A percentile compares a stretch with the other conserved stretches of the same genome.
phyloP scores from a whole-genome alignment of 2,329 filamentous ascomycete species.

The Fusarium abutilonis region DNA sequence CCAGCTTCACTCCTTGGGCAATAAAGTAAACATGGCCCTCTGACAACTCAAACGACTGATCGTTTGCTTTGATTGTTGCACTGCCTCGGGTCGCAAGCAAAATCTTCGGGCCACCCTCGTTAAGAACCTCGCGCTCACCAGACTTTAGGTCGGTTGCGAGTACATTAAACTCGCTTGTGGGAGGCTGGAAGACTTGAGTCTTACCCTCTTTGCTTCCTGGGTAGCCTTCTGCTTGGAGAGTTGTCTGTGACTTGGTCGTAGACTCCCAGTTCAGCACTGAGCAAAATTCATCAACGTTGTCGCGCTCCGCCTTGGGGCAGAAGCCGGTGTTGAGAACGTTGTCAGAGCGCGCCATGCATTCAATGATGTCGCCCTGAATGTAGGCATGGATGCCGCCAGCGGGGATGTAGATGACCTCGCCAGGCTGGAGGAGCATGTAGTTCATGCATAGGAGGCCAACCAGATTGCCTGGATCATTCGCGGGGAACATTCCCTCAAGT shows the following conservation, averaged over 20 bases:
- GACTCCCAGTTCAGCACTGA: slow-evolving; percentile 71
- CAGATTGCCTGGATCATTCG: slow-evolving; percentile 71
- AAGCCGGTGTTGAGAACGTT: slow-evolving; percentile 81
- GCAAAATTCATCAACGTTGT: slow-evolving; percentile 71
- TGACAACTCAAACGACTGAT: slow-evolving; percentile 33
- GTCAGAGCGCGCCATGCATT: slow-evolving; percentile 80
- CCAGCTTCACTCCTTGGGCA: slow-evolving; percentile 35
- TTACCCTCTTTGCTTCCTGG: slow-evolving; percentile 65
- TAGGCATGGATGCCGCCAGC: slow-evolving; percentile 81
- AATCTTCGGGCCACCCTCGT: slow-evolving; percentile 39
- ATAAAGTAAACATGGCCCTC: slow-evolving; percentile 45
- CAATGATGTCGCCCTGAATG: slow-evolving; percentile 76
- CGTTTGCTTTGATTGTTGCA: slow-evolving; percentile 34
- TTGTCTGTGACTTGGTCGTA: slow-evolving; percentile 65
- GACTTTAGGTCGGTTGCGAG: slow-evolving; percentile 65
- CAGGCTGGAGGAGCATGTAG: slow-evolving; percentile 71
- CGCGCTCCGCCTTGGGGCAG: slow-evolving; percentile 72
- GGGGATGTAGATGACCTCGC: slow-evolving; percentile 75
- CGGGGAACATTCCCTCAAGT: slow-evolving; percentile 70
- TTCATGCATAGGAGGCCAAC: slow-evolving; percentile 81
- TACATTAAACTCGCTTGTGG: slow-evolving; percentile 78
- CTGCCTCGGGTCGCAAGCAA: slow-evolving; percentile 38
- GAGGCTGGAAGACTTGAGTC: slow-evolving; percentile 71
- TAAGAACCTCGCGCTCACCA: slow-evolving; percentile 65
- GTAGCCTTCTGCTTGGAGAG: slow-evolving; percentile 61